Percentiles rank a stretch among this genome's conserved stretches.
These are phyloP conservation scores for Fagopyrum esculentum DNA, from an alignment of 148 eudicot species.

Conservation along the genomic window DNA sequence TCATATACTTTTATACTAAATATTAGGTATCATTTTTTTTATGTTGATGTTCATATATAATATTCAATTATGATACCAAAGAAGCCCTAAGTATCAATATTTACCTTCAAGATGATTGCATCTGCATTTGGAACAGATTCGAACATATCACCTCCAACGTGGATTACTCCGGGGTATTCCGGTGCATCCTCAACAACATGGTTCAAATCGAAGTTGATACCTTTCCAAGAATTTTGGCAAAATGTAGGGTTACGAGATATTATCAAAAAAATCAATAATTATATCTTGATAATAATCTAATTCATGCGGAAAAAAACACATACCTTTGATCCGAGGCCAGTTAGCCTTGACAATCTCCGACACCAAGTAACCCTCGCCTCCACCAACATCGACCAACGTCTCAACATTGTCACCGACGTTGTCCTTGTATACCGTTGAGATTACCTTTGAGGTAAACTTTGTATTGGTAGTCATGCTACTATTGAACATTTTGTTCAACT, in stretches of 20 bases:
- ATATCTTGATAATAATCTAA: too few relatives aligned
- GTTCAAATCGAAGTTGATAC: slow-evolving; percentile 44
- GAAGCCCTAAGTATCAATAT: too few relatives aligned
- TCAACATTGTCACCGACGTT: background rate
- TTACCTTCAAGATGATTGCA: slow-evolving; percentile 47
- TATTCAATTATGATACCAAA: too few relatives aligned
- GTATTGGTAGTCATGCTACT: slow-evolving; percentile 36
- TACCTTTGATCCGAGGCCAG: slow-evolving; percentile 34
- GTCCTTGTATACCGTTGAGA: too few relatives aligned
- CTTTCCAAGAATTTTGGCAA: too few relatives aligned
- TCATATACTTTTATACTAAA: too few relatives aligned
- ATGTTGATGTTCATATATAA: too few relatives aligned
- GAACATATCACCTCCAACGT: slow-evolving; percentile 60
- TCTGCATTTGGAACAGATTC: slow-evolving; percentile 36
- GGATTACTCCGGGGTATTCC: slow-evolving; percentile 29
- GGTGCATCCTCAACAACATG: slow-evolving; percentile 42
- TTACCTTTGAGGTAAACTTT: background rate
- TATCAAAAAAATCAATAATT: too few relatives aligned
- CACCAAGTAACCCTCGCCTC: slow-evolving; percentile 38
- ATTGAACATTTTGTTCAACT: slow-evolving; percentile 29
- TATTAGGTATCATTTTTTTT: too few relatives aligned
- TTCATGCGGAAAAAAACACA: too few relatives aligned
- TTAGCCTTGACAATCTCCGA: background rate
- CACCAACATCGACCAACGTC: slow-evolving; percentile 48
- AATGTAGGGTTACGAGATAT: too few relatives aligned